Percentiles rank a stretch among this genome's conserved stretches.
Conservation (phyloP, 352 stramenopile genomes). For the Phytophthora tubulina region DNA sequence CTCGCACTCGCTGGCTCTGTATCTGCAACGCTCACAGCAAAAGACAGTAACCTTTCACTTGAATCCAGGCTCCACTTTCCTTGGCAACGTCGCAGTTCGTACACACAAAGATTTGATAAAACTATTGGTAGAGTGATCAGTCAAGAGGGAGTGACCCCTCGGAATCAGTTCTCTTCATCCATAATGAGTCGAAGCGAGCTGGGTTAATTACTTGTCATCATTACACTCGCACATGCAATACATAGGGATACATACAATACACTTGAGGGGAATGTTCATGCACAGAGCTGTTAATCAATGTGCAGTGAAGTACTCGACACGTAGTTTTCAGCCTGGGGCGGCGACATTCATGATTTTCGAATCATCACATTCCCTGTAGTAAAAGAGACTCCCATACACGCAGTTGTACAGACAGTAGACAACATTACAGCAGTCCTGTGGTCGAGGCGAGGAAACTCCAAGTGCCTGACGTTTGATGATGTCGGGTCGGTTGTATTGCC, state of each 20-base stretch:
- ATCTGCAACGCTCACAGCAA: background rate
- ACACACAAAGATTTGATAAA: constrained; percentile 5
- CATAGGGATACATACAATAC: constrained; percentile 33
- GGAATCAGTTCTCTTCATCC: constrained; percentile 91
- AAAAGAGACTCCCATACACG: constrained; percentile 28
- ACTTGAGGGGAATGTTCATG: constrained; percentile 82
- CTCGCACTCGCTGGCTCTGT: constrained; percentile 16
- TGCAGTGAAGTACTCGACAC: constrained; percentile 87
- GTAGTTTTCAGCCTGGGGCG: constrained; percentile 84
- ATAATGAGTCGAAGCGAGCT: constrained; percentile 89
- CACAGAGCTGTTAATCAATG: constrained; percentile 86
- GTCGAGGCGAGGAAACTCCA: constrained; percentile 24
- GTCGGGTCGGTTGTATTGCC: background rate
- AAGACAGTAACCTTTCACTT: constrained; percentile 28
- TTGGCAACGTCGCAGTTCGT: constrained; percentile 19
- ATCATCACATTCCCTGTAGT: constrained; percentile 84
- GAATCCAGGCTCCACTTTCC: constrained; percentile 23
- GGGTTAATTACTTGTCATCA: constrained; percentile 90
- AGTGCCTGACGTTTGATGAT: constrained; percentile 7
- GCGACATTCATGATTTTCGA: constrained; percentile 89
- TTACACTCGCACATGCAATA: constrained; percentile 66
- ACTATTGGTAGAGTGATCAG: constrained; percentile 71
- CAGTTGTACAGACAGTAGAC: background rate
- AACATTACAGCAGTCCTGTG: background rate
- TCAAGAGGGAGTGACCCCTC: constrained; percentile 91